Conservation (phyloP, 2,329 filamentous ascomycete genomes). For the Cadophora luteo-olivacea region DNA sequence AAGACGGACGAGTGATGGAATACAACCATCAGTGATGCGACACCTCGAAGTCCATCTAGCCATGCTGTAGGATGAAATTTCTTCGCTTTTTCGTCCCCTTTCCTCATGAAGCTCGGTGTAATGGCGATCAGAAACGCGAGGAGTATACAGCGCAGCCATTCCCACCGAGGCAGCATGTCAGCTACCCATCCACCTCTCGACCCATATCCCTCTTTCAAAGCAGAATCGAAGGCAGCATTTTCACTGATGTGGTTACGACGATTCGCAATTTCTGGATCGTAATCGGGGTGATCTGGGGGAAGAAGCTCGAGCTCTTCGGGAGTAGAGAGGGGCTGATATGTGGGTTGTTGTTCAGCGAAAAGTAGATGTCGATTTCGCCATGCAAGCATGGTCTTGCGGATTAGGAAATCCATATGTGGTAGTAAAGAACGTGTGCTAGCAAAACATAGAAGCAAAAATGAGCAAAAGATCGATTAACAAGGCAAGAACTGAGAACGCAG, state of each 20-base stretch:
- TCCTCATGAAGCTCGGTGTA: slow-evolving; percentile 8
- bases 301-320: slow-evolving; percentile 13
- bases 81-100: not conserved
- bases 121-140: slow-evolving; percentile 3
- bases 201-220: slow-evolving; percentile 7
- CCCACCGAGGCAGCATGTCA: not conserved
- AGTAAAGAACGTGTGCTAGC: slow-evolving; percentile 1
- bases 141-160: slow-evolving; percentile 1
- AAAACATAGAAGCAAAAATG: slow-evolving; percentile 3
- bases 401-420: slow-evolving; percentile 11
- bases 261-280: slow-evolving; percentile 6
- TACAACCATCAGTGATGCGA: slow-evolving; percentile 54
- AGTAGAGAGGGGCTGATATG: slow-evolving; percentile 15
- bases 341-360: slow-evolving; percentile 2
- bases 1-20: slow-evolving; percentile 24
- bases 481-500: not conserved
- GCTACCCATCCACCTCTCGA: slow-evolving; percentile 1
- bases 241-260: not conserved
- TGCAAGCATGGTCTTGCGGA: slow-evolving; percentile 9
- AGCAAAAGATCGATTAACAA: not conserved
- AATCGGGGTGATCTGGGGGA: slow-evolving; percentile 9
- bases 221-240: not conserved
- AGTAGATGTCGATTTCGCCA: slow-evolving; percentile 16
- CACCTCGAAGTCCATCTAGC: slow-evolving; percentile 54
- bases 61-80: slow-evolving; percentile 39